Base-by-base conservation (phyloP, 2,329 filamentous ascomycete species). In the Hymenoscyphus scutula region DNA sequence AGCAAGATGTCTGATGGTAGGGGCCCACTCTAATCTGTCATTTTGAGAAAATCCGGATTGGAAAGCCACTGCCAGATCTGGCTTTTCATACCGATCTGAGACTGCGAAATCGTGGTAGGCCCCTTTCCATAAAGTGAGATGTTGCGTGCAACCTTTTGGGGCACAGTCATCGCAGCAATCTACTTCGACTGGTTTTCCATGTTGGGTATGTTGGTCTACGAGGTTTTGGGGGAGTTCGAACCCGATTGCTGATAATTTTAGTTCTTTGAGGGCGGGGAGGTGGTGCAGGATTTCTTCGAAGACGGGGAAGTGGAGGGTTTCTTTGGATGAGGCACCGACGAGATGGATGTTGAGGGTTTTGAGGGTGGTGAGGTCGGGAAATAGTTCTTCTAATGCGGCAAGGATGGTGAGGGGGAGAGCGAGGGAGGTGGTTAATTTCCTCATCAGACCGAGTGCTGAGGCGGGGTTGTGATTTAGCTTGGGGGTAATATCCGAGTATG, bases 231-330 rank as follows among this genome's bases (percentile, higher is more conserved):
- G 64, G 11, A 66, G 34, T 32, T 66, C 61, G 8, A 56, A 56
- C 3, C 67, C 67, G 10, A 68, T 41, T 27, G 67, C 61, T 1
- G 34, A 7, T 6, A 57, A 32, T 7, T 65, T 53, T 3, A 68
- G 17, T 5, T 25, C 29, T 41, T 62, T 54, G 2, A 67, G 54
- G 2, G 37, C 32, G 17, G 67, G 67, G 3, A 68, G 58, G 1
- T 67, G 56, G 38, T 69, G 67, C 0, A 69, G 25, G 6, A 69
- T 30, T 25, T 69, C 66, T 61, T 68, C 63, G 38, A 69, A 68
- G 2, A 64, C 37, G 51, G 63, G 61, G 3, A 67, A 13, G 15
- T 57, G 53, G 5, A 56, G 51, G 6, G 68, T 59, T 32, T 69
- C 67, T 17, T 58, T 60, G 2, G 45, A 25, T 1, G 59, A 60